A percentile compares a stretch with the other conserved stretches of the same genome.
These are phyloP conservation scores for Pholiota conissans DNA, from an alignment of 768 basidiomycete species.

Conservation along the genomic window DNA sequence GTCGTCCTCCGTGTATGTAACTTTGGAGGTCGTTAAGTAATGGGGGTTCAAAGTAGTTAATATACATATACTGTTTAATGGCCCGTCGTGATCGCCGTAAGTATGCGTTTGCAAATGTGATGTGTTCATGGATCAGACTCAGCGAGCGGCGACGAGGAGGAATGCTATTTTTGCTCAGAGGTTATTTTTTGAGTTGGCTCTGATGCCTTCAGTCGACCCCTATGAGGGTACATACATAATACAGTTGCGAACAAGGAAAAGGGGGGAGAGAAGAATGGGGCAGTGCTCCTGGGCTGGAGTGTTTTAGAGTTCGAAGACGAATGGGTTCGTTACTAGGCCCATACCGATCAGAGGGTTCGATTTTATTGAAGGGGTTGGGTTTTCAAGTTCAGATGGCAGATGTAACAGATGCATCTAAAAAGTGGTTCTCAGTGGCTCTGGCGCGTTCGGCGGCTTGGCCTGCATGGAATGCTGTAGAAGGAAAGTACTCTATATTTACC, in stretches of 20 bases:
- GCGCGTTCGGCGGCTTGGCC: neutral
- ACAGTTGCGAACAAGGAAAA: too few relatives aligned
- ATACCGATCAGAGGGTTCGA: neutral
- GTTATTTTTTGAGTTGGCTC: too few relatives aligned
- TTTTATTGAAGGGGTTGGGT: neutral
- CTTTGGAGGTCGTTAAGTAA: neutral
- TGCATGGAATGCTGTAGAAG: neutral
- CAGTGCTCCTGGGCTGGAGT: neutral
- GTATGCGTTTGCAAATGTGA: too few relatives aligned
- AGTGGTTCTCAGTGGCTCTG: neutral
- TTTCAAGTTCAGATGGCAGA: neutral
- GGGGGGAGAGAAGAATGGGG: neutral
- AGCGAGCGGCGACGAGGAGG: too few relatives aligned
- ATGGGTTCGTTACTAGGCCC: neutral
- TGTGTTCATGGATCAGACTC: too few relatives aligned
- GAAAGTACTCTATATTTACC: neutral
- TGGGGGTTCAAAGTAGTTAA: neutral
- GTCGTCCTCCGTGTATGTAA: neutral
- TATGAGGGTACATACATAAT: too few relatives aligned
- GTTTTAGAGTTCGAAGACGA: neutral
- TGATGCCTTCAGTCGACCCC: too few relatives aligned
- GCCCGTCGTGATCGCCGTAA: too few relatives aligned
- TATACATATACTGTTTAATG: too few relatives aligned
- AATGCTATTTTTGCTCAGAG: too few relatives aligned
- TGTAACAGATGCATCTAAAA: neutral